Conservation (phyloP, 2,329 filamentous ascomycete genomes). For the Rhytidhysteron rufulum region DNA sequence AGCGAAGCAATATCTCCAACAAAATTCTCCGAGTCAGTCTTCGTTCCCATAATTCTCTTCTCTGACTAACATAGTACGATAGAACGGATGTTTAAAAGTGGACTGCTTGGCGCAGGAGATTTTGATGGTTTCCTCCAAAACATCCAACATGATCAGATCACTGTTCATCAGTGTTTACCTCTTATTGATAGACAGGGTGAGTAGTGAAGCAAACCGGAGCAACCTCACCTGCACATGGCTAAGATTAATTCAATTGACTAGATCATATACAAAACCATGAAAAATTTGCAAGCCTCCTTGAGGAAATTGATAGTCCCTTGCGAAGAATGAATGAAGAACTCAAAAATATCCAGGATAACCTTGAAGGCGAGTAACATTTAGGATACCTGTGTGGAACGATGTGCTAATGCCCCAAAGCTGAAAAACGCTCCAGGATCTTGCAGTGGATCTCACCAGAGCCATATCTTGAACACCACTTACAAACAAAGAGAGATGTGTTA, state of each 20-base stretch:
- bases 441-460: slow-evolving; percentile 12
- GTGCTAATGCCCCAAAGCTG: slow-evolving; percentile 7
- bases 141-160: slow-evolving; percentile 7
- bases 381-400: not conserved
- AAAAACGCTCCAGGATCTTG: slow-evolving; percentile 8
- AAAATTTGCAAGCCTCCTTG: not conserved
- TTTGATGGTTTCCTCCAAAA: slow-evolving; percentile 6
- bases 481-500: slow-evolving; percentile 10
- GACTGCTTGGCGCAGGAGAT: slow-evolving; percentile 4
- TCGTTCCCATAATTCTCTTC: not conserved
- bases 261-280: not conserved
- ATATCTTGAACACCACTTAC: slow-evolving; percentile 12
- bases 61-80: slow-evolving; percentile 1
- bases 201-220: slow-evolving; percentile 7
- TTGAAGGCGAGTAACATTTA: not conserved
- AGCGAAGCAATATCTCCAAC: slow-evolving; percentile 2
- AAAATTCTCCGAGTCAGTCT: not conserved
- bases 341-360: not conserved
- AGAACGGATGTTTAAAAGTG: slow-evolving; percentile 3
- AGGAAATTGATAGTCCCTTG: not conserved
- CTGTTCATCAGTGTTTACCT: slow-evolving; percentile 7
- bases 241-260: slow-evolving; percentile 5
- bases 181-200: slow-evolving; percentile 9
- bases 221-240: too few species aligned
- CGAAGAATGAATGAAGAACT: not conserved